phyloP scores from a whole-genome alignment of 164 flowering plant species.

The Hamamelis virginiana region DNA sequence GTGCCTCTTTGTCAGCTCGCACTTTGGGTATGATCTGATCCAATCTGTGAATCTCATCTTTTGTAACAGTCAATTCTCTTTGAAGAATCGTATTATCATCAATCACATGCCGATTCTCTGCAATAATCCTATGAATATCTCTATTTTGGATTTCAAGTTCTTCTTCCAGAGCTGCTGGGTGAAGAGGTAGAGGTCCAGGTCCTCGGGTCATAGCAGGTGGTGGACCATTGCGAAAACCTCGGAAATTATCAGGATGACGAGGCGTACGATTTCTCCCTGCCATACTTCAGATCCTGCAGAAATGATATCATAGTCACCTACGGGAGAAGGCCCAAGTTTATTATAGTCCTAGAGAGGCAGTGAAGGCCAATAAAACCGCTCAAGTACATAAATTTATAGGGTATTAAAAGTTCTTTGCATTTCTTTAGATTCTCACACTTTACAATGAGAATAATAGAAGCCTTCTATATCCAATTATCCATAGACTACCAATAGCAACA shows the following conservation, averaged over 20 bases:
- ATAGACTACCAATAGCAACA: not conserved
- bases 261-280: slow-evolving; percentile 54
- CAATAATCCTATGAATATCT: slow-evolving; percentile 51
- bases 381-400: not conserved
- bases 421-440: not conserved
- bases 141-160: slow-evolving; percentile 55
- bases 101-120: slow-evolving; percentile 49
- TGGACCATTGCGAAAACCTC: slow-evolving; percentile 40
- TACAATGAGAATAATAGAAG: not conserved
- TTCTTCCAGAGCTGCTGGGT: slow-evolving; percentile 59
- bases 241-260: slow-evolving; percentile 39
- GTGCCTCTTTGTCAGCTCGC: slow-evolving; percentile 56
- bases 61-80: slow-evolving; percentile 49
- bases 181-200: slow-evolving; percentile 39
- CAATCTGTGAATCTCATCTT: slow-evolving; percentile 58
- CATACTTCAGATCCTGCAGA: slow-evolving; percentile 44
- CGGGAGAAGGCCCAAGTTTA: not conserved
- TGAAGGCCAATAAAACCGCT: not conserved
- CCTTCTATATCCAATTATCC: not conserved
- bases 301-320: slow-evolving; percentile 10
- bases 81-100: slow-evolving; percentile 57
- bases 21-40: slow-evolving; percentile 43
- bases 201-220: slow-evolving; percentile 31
- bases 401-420: not conserved
- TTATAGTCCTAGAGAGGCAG: not conserved